Evolutionary conservation across 2,329 filamentous ascomycete species (phyloP), one percentile per base, ranked within the genome.

Genomic region (Chaetomium sp.): DNA sequence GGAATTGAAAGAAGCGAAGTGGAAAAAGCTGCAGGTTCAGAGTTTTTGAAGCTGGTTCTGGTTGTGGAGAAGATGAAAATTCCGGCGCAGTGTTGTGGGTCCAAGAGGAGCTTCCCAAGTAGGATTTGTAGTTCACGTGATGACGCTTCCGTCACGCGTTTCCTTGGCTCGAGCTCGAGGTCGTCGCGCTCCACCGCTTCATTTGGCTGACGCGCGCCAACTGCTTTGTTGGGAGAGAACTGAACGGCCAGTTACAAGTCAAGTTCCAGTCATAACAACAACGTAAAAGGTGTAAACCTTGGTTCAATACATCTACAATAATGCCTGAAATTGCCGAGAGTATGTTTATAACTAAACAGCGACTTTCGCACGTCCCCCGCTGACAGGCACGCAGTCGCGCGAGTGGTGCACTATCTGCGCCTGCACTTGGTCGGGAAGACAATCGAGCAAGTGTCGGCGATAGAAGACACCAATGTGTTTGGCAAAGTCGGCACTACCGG

Each of bases 401-500:
- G 93, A 51, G 86, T 94, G 69, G 92, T 96, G 57, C 90, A 97
- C 75, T 96, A 89, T 75, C 86, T 99, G 47, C 88, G 87, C 66
- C 88, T 90, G 69, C 86, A 92, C 76, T 84, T 96, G n/a, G 90
- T 96, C 31, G 92, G 92, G 63, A 95, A 92, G 79, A 90, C 83
- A 10, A 88, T 99, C 66, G 79, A 83, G 55, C 85, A 84, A 49
- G 90, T 91, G 62, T 81, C 84, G 27, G 89, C 91, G 13, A 83
- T 89, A 67, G 89, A 97, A 72, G 94, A 99, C 78, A 80, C 82
- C 71, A 94, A 90, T 74, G 85, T 99, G 6, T 99, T 93, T 77
- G 93, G 93, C 70, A 97, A 98, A 78, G 93, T 88, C 23, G 93
- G 93, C 33, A 96, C 91, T 0, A 91, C 85, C 21, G 91, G 89